Percentiles rank a stretch among this genome's conserved stretches.
phyloP scores from a whole-genome alignment of 2,329 filamentous ascomycete species.

The Aspergillus oerlinghausenensis region DNA sequence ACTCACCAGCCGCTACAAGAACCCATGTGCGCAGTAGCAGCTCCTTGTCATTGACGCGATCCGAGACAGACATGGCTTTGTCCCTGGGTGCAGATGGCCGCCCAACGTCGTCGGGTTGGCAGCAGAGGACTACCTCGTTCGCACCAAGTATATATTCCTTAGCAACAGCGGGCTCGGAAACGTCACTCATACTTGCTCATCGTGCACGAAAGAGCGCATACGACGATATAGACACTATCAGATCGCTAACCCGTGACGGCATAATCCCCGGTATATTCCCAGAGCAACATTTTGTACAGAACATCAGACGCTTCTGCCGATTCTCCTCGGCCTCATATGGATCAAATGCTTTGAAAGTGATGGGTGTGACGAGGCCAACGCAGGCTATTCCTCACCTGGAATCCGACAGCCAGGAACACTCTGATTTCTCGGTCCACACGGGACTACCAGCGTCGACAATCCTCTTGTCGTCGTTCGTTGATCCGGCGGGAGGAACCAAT shows the following conservation, averaged over 20 bases:
- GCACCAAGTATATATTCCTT: conserved; percentile 45
- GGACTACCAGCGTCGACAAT: conserved; percentile 44
- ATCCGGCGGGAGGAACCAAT: conserved; percentile 64
- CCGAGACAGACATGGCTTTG: conserved; percentile 36
- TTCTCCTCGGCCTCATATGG: conserved; percentile 47
- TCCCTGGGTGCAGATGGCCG: conserved; percentile 27
- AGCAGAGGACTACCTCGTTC: conserved; percentile 36
- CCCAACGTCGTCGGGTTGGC: conserved; percentile 25
- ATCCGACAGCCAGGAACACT: conserved; percentile 40
- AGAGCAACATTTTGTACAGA: conserved; percentile 42
- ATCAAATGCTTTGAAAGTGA: conserved; percentile 43
- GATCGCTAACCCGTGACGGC: conserved; percentile 41
- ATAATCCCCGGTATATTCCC: conserved; percentile 44
- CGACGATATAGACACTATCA: conserved; percentile 42
- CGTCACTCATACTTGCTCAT: conserved; percentile 42
- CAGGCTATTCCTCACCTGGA: conserved; percentile 27
- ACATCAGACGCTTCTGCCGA: conserved; percentile 43
- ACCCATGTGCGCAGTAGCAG: conserved; percentile 42
- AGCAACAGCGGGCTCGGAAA: conserved; percentile 41
- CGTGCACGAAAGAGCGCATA: conserved; percentile 42
- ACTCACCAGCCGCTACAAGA: conserved; percentile 36
- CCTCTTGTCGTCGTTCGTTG: conserved; percentile 65
- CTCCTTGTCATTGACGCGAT: conserved; percentile 39
- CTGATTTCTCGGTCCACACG: conserved; percentile 43
- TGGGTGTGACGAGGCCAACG: conserved; percentile 37